Evolutionary conservation across 1,284 basidiomycete species (phyloP).

Genomic region (Ustilago crameri): DNA sequence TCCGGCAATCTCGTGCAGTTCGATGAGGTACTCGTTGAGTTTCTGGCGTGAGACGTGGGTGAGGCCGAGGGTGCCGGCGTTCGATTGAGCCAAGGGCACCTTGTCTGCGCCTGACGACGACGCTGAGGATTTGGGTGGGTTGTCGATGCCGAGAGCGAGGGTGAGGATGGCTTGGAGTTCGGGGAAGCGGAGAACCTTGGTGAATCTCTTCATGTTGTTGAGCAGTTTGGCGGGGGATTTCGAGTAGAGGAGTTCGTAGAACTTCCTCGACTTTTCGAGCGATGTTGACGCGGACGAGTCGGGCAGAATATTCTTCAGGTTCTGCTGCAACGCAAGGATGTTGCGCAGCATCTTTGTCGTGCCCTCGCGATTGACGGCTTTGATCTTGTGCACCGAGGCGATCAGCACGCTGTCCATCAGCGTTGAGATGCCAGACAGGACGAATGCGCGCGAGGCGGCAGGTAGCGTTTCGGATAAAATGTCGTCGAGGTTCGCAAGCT

Average conservation of each 20-base stretch:
- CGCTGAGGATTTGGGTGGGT: slow-evolving; percentile 5
- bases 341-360: slow-evolving; percentile 90
- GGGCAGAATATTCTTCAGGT: slow-evolving; percentile 74
- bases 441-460: slow-evolving; percentile 73
- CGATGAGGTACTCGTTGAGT: slow-evolving; percentile 62
- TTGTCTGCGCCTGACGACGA: slow-evolving; percentile 3
- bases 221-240: slow-evolving; percentile 22
- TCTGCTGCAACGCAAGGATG: slow-evolving; percentile 90
- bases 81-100: slow-evolving; percentile 10
- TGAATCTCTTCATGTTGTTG: slow-evolving; percentile 13
- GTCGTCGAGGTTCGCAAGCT: slow-evolving; percentile 82
- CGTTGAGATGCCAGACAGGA: slow-evolving; percentile 86
- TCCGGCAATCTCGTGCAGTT: slow-evolving; percentile 55
- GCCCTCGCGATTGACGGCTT: slow-evolving; percentile 79
- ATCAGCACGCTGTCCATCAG: slow-evolving; percentile 88
- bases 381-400: slow-evolving; percentile 78
- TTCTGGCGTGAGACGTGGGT: slow-evolving; percentile 51
- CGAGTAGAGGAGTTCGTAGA: slow-evolving; percentile 74
- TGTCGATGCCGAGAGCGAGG: slow-evolving; percentile 60
- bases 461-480: slow-evolving; percentile 61
- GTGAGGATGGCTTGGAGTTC: slow-evolving; percentile 46
- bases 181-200: slow-evolving; percentile 7
- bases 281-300: slow-evolving; percentile 71
- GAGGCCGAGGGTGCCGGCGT: slow-evolving; percentile 34
- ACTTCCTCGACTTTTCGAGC: slow-evolving; percentile 80